Conservation (phyloP, 495 filamentous ascomycete species). For the Penicillium turbatum region DNA sequence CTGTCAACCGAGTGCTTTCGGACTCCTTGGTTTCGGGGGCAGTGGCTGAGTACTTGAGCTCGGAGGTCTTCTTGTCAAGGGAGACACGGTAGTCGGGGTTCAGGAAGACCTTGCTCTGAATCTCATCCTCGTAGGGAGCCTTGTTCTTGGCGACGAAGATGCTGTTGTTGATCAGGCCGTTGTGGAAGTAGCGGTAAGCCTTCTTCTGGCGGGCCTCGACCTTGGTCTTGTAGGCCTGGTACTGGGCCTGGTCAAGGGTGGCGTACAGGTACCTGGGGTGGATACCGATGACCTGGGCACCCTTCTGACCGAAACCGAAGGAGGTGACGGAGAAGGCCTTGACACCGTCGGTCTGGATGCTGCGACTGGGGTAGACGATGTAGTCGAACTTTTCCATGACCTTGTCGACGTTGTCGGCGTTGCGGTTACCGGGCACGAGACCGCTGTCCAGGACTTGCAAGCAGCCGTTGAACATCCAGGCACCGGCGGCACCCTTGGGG, state of each 20-base stretch:
- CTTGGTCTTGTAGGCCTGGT: constrained; percentile 76
- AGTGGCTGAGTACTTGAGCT: constrained; percentile 65
- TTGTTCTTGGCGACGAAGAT: constrained; percentile 94
- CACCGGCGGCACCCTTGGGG: constrained; percentile 97
- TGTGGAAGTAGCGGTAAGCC: constrained; percentile 97
- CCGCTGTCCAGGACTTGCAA: constrained; percentile 91
- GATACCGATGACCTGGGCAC: constrained; percentile 93
- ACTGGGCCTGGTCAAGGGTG: constrained; percentile 82
- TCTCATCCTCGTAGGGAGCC: constrained; percentile 83
- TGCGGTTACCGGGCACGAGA: constrained; percentile 93
- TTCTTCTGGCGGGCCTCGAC: constrained; percentile 93
- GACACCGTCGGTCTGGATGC: constrained; percentile 94
- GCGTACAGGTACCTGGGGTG: constrained; percentile 96
- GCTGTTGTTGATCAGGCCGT: constrained; percentile 92
- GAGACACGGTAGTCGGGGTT: constrained; percentile 90
- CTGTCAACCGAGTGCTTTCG: constrained; percentile 67
- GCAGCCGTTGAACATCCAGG: constrained; percentile 99
- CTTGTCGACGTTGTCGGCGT: constrained; percentile 95
- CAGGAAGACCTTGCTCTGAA: constrained; percentile 81
- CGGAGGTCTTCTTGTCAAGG: constrained; percentile 74
- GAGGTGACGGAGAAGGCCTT: constrained; percentile 99
- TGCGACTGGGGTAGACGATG: constrained; percentile 92
- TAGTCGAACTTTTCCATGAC: constrained; percentile 96
- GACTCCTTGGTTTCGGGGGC: constrained; percentile 56
- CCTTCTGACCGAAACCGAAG: constrained; percentile 99